Conservation (phyloP, 2,329 filamentous ascomycete genomes). For the Calycina marina region DNA sequence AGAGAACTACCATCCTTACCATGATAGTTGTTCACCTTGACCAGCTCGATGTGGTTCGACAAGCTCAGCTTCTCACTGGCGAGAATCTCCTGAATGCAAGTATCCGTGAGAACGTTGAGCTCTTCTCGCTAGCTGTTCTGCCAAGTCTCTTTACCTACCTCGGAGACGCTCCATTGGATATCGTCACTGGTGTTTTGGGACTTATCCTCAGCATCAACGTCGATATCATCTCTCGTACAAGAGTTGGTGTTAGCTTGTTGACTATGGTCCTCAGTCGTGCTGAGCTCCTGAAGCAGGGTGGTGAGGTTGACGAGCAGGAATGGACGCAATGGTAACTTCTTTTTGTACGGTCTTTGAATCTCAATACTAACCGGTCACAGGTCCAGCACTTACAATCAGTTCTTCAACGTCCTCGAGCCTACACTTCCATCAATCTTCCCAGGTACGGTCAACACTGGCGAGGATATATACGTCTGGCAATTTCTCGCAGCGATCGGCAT, state of each 20-base stretch:
- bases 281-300: constrained; percentile 78
- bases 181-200: constrained; percentile 79
- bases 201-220: constrained; percentile 73
- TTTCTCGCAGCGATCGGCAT: constrained; percentile 92
- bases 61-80: constrained; percentile 59
- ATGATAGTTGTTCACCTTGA: constrained; percentile 93
- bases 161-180: constrained; percentile 77
- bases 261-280: constrained; percentile 91
- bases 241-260: constrained; percentile 76
- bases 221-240: constrained; percentile 69
- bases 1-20: constrained; percentile 87
- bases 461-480: constrained; percentile 97
- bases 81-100: constrained; percentile 59
- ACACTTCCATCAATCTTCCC: constrained; percentile 79
- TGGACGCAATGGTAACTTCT: constrained; percentile 62
- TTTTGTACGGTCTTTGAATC: constrained; percentile 4
- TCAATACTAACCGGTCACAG: constrained; percentile 27
- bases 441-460: constrained; percentile 72
- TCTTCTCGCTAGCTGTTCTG: constrained; percentile 81
- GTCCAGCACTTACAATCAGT: constrained; percentile 65
- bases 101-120: constrained; percentile 80
- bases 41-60: constrained; percentile 74
- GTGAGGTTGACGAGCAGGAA: constrained; percentile 52
- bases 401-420: constrained; percentile 81
- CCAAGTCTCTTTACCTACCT: constrained; percentile 81